Evolutionary conservation across 2,329 filamentous ascomycete species (phyloP), one percentile per base, ranked within the genome.

Genomic region (Stemphylium vesicarium): DNA sequence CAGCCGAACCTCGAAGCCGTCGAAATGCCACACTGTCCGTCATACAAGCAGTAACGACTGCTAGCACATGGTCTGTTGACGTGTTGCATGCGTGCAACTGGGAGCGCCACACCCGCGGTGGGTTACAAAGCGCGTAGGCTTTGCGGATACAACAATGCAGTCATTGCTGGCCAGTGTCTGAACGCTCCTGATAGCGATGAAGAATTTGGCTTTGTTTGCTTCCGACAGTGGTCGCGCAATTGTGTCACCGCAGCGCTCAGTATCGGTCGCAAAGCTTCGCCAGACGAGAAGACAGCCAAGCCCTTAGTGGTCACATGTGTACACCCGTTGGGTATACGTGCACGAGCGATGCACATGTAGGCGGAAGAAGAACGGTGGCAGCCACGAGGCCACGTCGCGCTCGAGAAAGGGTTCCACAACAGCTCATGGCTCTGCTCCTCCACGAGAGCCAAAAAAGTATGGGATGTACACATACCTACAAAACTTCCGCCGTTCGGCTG

Each of bases 401-500:
- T 38, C 37, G 32, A 38, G 32, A 24, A 44, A 16, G 15, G 35
- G 43, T 48, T 54, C 12, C 44, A 49, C 44, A 20, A 42, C 47
- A 48, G 43, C 48, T 38, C 48, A 16, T 24, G 35, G 47, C 39
- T 35, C 11, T 10, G 41, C 20, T 16, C 37, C 29, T 32, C 42
- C 50, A 37, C 20, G 20, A 10, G 15, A 40, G 43, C 41, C 46
- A 52, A 41, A 24, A 24, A 16, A 48, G 8, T 26, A 39, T 20
- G 42, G 26, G 45, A 56, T 18, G 37, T 26, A 29, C 39, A 82
- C 84, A 78, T 78, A 87, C 86, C 92, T 37, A 96, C 80, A 64
- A 94, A 90, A 70, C 86, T 88, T 45, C 83, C 79, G 16, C 66
- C 69, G 20, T 79, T 79, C 10, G 92, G 91, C 71, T 94, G 85